phyloP scores from a whole-genome alignment of 805 yeast species.

The Lipomyces kockii region DNA sequence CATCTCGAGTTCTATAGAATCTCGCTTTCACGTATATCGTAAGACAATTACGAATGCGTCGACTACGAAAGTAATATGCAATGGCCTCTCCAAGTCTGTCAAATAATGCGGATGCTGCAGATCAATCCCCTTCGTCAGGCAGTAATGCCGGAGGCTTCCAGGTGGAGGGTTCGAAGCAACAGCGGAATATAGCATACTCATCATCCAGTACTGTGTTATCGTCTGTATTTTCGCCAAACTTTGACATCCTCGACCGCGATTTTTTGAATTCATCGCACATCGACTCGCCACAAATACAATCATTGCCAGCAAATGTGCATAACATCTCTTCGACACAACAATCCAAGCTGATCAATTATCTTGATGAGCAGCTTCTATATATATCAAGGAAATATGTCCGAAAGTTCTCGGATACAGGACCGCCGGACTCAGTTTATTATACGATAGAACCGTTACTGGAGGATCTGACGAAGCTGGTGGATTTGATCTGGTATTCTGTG shows the following conservation, averaged over 20 bases:
- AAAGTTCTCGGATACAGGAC: conserved; percentile 42
- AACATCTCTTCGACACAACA: conserved; percentile 51
- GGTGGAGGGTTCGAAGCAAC: not conserved
- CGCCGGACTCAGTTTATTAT: conserved; percentile 31
- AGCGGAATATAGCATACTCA: not conserved
- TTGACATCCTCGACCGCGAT: conserved; percentile 22
- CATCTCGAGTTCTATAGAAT: not conserved
- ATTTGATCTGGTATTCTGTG: conserved; percentile 67
- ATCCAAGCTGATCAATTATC: conserved; percentile 57
- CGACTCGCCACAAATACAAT: conserved; percentile 19
- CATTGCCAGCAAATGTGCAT: not conserved
- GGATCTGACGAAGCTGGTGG: conserved; percentile 56
- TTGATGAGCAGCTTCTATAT: conserved; percentile 58
- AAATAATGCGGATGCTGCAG: not conserved
- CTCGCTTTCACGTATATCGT: not conserved
- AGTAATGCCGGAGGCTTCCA: conserved; percentile 18
- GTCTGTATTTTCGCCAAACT: conserved; percentile 30
- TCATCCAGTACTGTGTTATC: conserved; percentile 15
- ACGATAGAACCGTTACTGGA: conserved; percentile 47
- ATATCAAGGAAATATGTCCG: conserved; percentile 60
- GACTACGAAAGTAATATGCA: not conserved
- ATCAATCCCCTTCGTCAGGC: not conserved
- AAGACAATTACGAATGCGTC: not conserved
- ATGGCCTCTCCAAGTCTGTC: not conserved
- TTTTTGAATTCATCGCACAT: not conserved